Evolutionary conservation across 2,329 filamentous ascomycete genomes (phyloP).

Genomic region (Podosphaera leucotricha): DNA sequence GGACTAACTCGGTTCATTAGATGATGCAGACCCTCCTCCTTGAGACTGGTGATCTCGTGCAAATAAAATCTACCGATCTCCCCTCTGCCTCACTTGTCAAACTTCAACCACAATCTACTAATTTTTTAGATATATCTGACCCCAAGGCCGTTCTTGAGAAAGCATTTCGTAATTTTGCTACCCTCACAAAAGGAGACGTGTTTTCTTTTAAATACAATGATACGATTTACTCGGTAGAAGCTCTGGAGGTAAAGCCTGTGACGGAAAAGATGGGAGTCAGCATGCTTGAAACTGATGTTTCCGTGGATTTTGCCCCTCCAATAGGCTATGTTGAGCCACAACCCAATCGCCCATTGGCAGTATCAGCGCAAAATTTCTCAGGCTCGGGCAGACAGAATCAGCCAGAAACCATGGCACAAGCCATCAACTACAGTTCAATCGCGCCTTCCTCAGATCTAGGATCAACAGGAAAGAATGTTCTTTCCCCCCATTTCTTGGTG

Average conservation of each 20-base stretch:
- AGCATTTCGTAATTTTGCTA: slow-evolving; percentile 86
- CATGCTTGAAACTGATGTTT: slow-evolving; percentile 88
- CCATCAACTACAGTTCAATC: slow-evolving; percentile 90
- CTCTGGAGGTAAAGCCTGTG: slow-evolving; percentile 78
- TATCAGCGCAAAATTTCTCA: slow-evolving; percentile 53
- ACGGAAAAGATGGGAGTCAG: slow-evolving; percentile 67
- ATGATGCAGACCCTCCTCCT: slow-evolving; percentile 83
- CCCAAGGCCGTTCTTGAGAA: slow-evolving; percentile 94
- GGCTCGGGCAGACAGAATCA: slow-evolving; percentile 54
- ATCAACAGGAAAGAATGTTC: slow-evolving; percentile 34
- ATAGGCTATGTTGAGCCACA: slow-evolving; percentile 85
- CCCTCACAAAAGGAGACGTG: slow-evolving; percentile 75
- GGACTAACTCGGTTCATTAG: slow-evolving; percentile 21
- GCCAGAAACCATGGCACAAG: slow-evolving; percentile 85
- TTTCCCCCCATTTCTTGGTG: slow-evolving; percentile 55
- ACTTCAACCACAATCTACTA: slow-evolving; percentile 76
- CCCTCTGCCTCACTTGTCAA: slow-evolving; percentile 85
- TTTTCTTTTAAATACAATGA: slow-evolving; percentile 98
- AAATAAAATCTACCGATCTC: slow-evolving; percentile 85
- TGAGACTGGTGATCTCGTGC: slow-evolving; percentile 80
- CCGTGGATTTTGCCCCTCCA: slow-evolving; percentile 85
- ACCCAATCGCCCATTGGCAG: slow-evolving; percentile 38
- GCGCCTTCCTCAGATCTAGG: slow-evolving; percentile 51
- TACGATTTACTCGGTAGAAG: slow-evolving; percentile 74
- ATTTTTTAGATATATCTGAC: slow-evolving; percentile 90